Base-by-base conservation (phyloP, 1,284 basidiomycete genomes). In the Marasmius sp. region DNA sequence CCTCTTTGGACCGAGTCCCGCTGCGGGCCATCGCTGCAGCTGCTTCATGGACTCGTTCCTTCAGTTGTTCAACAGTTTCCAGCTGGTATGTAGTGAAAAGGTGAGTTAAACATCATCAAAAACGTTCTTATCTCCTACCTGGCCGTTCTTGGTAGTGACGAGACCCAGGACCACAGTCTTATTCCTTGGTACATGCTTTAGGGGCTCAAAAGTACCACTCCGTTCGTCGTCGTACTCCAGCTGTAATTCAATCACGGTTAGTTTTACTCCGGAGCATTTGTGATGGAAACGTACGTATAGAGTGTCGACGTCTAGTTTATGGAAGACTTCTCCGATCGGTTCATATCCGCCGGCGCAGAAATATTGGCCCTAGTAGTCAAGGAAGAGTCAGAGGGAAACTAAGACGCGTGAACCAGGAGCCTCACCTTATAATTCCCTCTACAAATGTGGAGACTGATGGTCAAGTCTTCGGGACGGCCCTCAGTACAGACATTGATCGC, bases 151-250 rank as follows among this genome's bases (percentile, higher is more conserved):
- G 36, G 86, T 89, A 1, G 89, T 87, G 53, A 94, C 80, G 33
- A 94, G 77, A 11, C 92, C 92, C 16, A 94, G 79, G 9, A 94
- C 87, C 51, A 85, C 85, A 9, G 81, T 77, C 73, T 92, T 93
- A 73, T 86, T 78, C 36, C 77, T 75, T 0, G 92, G 91, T 14
- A 94, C 78, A 67, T 86, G 70, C 65, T 77, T 83, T 38, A 93
- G 79, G 6, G 89, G 88, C 68, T 82, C 80, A 68, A 93, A 93
- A 61, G 85, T 81, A 52, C 89, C 89, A 0, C 91, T 85, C 33
- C 89, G 86, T 60, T 83, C 81, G 16, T 88, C 89, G 71, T 94
- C 92, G 72, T 92, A 94, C 75, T 94, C 91, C 52, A 90, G 80
- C 85, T 87, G 68, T 39, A 57, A 59, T 39, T 36, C 43, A 58